Conservation (phyloP, 345 rosid species). For the Brassica carinata region DNA sequence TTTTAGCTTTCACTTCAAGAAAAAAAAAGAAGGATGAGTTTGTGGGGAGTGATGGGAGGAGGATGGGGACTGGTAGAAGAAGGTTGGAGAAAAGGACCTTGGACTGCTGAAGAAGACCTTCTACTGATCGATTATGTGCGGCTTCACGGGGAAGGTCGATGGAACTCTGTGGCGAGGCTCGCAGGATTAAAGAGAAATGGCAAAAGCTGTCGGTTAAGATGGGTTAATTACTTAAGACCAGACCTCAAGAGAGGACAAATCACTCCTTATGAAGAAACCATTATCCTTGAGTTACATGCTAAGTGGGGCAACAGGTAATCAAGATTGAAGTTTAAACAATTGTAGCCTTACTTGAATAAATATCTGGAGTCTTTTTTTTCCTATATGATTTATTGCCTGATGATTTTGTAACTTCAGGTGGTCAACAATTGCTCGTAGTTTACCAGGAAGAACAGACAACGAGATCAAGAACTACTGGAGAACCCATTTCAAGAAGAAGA, state of each 20-base stretch:
- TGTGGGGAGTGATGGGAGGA: slow-evolving; percentile 67
- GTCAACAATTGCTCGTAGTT: slow-evolving; percentile 85
- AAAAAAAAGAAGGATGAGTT: slow-evolving; percentile 48
- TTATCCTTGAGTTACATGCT: slow-evolving; percentile 85
- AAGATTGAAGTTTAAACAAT: not conserved
- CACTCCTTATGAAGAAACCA: slow-evolving; percentile 85
- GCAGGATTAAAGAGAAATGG: slow-evolving; percentile 92
- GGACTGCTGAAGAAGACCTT: slow-evolving; percentile 93
- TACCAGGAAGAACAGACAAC: slow-evolving; percentile 56
- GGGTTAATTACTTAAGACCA: slow-evolving; percentile 95
- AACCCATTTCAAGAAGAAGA: not conserved
- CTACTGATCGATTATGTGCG: slow-evolving; percentile 72
- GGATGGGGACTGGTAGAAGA: slow-evolving; percentile 71
- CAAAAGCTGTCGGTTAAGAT: slow-evolving; percentile 88
- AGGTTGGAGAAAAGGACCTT: slow-evolving; percentile 95
- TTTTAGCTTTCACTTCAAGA: not conserved
- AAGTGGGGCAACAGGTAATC: slow-evolving; percentile 89
- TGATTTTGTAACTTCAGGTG: slow-evolving; percentile 50
- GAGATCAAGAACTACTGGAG: slow-evolving; percentile 70
- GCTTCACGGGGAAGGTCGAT: slow-evolving; percentile 86
- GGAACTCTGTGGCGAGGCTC: slow-evolving; percentile 92
- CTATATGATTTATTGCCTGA: not conserved
- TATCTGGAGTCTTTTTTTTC: not conserved
- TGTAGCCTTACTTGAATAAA: not conserved
- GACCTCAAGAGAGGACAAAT: slow-evolving; percentile 93